Evolutionary conservation across 2,329 filamentous ascomycete genomes (phyloP).

Genomic region (Penicillium polonicum): DNA sequence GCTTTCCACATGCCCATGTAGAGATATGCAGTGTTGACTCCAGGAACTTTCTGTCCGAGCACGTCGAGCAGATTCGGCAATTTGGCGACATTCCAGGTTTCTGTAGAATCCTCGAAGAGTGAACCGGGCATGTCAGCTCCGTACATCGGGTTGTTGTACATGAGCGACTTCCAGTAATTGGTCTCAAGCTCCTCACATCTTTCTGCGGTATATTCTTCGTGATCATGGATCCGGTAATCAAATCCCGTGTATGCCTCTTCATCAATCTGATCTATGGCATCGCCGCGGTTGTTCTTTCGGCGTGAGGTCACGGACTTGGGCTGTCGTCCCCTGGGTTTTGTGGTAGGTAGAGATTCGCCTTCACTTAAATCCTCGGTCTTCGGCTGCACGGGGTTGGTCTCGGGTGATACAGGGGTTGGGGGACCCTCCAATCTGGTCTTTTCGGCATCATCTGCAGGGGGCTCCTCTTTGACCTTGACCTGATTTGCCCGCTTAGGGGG

Average conservation of each 20-base stretch:
- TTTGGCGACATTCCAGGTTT: constrained; percentile 91
- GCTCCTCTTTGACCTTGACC: constrained; percentile 42
- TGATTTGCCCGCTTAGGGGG: constrained; percentile 40
- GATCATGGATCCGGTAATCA: constrained; percentile 79
- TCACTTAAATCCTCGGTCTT: constrained; percentile 57
- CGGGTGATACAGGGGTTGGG: constrained; percentile 56
- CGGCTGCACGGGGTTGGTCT: constrained; percentile 51
- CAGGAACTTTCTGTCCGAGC: constrained; percentile 89
- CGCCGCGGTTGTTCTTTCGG: constrained; percentile 79
- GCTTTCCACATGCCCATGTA: constrained; percentile 99
- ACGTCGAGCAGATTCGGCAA: constrained; percentile 91
- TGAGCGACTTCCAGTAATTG: constrained; percentile 95
- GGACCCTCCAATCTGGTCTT: constrained; percentile 47
- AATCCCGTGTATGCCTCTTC: constrained; percentile 89
- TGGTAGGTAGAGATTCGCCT: constrained; percentile 42
- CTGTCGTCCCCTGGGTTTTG: constrained; percentile 55
- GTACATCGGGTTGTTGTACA: constrained; percentile 91
- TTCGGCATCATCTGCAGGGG: constrained; percentile 37
- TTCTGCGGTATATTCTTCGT: constrained; percentile 85
- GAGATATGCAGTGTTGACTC: constrained; percentile 96
- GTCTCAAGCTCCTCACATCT: constrained; percentile 92
- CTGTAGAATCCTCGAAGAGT: constrained; percentile 81
- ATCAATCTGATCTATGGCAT: constrained; percentile 75
- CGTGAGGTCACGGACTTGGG: constrained; percentile 77
- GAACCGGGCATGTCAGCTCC: constrained; percentile 96